Evolutionary conservation across 23 red algal genomes (phyloP).

Genomic region (Gracilaria vermiculophylla): DNA sequence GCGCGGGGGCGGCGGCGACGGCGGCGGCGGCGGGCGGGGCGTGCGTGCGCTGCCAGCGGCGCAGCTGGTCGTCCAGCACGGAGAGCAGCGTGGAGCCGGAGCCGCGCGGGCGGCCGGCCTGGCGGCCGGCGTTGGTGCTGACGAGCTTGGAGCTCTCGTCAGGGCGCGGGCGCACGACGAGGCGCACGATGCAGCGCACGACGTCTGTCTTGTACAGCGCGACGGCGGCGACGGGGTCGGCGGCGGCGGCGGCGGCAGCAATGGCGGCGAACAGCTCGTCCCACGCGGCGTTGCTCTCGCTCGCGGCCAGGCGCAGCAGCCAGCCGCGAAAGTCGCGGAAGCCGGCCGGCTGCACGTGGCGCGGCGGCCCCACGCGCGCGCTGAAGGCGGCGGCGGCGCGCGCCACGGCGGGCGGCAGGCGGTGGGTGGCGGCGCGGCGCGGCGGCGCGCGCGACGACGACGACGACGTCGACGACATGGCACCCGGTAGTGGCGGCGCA

Average conservation of each 20-base stretch:
- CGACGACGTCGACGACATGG: no score
- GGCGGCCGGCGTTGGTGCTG: conserved; percentile 50
- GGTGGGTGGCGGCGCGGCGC: no score
- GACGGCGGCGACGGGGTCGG: neutral
- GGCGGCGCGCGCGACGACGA: no score
- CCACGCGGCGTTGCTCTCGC: neutral
- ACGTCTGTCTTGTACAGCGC: conserved; percentile 38
- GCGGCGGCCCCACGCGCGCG: conserved; percentile 10
- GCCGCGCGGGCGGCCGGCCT: neutral
- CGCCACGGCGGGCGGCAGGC: conserved; percentile 3
- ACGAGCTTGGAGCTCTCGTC: conserved; percentile 62
- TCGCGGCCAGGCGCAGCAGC: conserved; percentile 3
- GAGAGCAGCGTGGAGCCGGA: conserved; percentile 37
- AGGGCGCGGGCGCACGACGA: conserved; percentile 23
- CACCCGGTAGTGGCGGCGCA: no score
- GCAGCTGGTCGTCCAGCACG: conserved; percentile 39
- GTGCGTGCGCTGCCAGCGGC: neutral
- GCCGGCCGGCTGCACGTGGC: conserved; percentile 25
- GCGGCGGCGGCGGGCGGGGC: neutral
- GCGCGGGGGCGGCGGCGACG: no score
- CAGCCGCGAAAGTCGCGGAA: conserved; percentile 67
- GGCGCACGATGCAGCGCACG: conserved; percentile 27
- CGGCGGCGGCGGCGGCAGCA: neutral
- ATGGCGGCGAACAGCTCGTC: conserved; percentile 21
- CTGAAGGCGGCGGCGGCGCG: neutral